Percentiles rank a stretch among this genome's conserved stretches.
These are phyloP conservation scores for Carex littledalei DNA, from an alignment of 176 grass and related monocot species.

Conservation along the genomic window DNA sequence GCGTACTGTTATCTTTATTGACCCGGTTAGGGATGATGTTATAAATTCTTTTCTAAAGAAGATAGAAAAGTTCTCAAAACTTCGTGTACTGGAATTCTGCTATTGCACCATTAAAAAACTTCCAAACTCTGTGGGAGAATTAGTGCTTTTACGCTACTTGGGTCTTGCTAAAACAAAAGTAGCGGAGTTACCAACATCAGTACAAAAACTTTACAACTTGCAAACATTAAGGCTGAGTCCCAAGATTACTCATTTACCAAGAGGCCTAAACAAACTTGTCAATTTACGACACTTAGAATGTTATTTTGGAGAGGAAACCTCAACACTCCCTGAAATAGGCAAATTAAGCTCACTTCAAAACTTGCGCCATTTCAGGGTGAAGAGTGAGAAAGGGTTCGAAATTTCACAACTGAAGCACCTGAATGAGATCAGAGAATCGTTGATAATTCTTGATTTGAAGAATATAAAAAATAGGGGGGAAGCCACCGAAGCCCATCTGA, in stretches of 20 bases:
- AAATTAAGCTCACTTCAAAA: slow-evolving; percentile 5
- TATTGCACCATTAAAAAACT: neutral
- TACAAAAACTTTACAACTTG: slow-evolving; percentile 13
- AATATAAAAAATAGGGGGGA: neutral
- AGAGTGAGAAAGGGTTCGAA: slow-evolving; percentile 7
- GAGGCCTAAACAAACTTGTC: neutral
- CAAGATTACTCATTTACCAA: neutral
- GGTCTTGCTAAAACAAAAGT: neutral
- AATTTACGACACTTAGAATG: neutral
- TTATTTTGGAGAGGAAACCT: too few relatives aligned
- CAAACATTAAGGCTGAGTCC: neutral
- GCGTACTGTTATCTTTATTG: neutral
- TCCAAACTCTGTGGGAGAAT: neutral
- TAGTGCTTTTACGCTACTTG: slow-evolving; percentile 8
- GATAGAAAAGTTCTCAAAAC: neutral
- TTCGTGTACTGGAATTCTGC: neutral
- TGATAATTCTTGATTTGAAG: neutral
- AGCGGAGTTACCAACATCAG: neutral
- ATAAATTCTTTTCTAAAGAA: neutral
- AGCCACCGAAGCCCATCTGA: neutral
- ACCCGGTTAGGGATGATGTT: neutral
- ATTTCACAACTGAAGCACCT: neutral
- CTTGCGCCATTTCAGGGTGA: neutral
- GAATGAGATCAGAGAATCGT: neutral
- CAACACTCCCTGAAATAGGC: neutral